Evolutionary conservation across 805 yeast genomes (phyloP), one percentile per base, ranked within the genome.

Genomic region (Lipomyces spencermartinsiae): DNA sequence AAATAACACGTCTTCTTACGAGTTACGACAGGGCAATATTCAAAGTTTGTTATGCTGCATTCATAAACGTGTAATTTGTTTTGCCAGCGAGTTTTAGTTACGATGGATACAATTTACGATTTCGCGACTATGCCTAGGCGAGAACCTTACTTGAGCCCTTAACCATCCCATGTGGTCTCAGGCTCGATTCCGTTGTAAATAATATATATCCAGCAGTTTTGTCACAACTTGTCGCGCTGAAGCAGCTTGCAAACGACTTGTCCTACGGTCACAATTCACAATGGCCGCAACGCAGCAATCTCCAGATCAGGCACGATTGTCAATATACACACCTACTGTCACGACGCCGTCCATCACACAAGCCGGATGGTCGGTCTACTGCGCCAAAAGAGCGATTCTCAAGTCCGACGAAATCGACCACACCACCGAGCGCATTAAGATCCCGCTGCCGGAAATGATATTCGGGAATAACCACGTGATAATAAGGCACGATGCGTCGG

Each of bases 381-480:
- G 97, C 0, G 80, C 82, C 37, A 87, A 92, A 76, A 85, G 85
- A 61, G 97, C 98, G 0, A 94, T 94, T 58, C 80, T 92, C 68
- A 89, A 85, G 71, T 83, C 93, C 1, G 81, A 78, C 1, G 97
- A 93, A 75, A 84, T 94, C 65, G 97, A 92, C 66, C 79, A 78
- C 1, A 84, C 89, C 74, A 90, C 87, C 68, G 77, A 74, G 14
- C 85, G 84, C 4, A 83, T 89, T 63, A 87, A 87, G 16, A 86
- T 94, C 69, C 97, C 98, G 0, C 79, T 94, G 56, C 99, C 99
- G 0, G 99, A 95, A 77, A 95, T 95, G 98, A 93, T 95, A 5
- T 95, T 95, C 80, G 98, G 98, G 9, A 87, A 91, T 73, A 93
- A 91, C 76, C 79, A 79, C 65, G 87, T 93, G 10, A 84, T 82